Percentiles rank a stretch among this genome's conserved stretches.
phyloP scores from a whole-genome alignment of 192 early-diverging fungal genomes.

The Tieghemiomyces parasiticus region DNA sequence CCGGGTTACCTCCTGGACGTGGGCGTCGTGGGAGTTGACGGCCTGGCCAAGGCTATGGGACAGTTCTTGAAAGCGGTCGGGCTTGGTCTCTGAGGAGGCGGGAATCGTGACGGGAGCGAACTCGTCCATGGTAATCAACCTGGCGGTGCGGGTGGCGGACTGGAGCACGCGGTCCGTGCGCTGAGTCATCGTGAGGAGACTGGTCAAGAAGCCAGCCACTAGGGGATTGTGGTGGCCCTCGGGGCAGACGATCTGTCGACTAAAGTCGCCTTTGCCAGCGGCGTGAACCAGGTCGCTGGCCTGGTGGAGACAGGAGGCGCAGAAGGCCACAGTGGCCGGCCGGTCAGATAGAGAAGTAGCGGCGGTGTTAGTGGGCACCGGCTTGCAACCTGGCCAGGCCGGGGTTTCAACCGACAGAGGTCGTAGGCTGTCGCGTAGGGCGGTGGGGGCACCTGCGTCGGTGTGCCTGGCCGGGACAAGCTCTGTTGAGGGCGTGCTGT shows the following conservation, averaged over 20 bases:
- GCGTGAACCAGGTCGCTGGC: background rate
- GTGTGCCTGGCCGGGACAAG: background rate
- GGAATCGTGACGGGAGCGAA: background rate
- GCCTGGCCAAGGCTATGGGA: no score
- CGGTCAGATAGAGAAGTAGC: background rate
- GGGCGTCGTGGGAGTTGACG: no score
- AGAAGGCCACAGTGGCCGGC: background rate
- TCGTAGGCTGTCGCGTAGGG: background rate
- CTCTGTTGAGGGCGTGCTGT: background rate
- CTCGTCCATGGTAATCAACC: background rate
- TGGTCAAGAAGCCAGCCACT: background rate
- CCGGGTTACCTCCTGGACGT: no score
- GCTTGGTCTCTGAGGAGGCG: background rate
- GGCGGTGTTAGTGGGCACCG: background rate
- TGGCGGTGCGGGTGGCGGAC: background rate
- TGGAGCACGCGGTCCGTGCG: background rate
- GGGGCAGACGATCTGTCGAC: background rate
- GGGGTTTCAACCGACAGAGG: background rate
- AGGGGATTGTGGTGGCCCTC: background rate
- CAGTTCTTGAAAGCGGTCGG: background rate
- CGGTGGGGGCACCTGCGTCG: background rate
- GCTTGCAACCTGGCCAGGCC: background rate
- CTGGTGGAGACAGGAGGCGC: slow-evolving; percentile 8
- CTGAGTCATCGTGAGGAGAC: background rate
- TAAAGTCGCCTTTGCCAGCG: slow-evolving; percentile 1